These are phyloP conservation scores for Protea cynaroides DNA, from an alignment of 164 flowering plant species.

Conservation along the genomic window DNA sequence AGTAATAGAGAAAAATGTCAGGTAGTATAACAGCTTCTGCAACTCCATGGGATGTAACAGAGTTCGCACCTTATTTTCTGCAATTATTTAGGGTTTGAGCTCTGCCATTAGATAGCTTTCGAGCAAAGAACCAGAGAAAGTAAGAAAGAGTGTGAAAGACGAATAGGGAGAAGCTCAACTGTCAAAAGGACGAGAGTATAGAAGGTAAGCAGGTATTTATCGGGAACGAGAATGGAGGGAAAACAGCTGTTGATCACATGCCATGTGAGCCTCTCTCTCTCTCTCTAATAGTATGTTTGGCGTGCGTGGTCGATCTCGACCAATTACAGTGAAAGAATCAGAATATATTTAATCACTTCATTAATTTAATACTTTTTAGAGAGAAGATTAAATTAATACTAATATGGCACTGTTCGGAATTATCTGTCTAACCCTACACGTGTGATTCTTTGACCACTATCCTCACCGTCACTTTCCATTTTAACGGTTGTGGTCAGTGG, in stretches of 20 bases:
- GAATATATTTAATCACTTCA: background rate
- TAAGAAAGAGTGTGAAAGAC: background rate
- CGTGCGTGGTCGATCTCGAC: background rate
- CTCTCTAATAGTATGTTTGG: background rate
- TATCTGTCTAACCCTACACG: no score
- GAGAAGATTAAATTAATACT: no score
- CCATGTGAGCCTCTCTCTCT: slow-evolving; percentile 40
- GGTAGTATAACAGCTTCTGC: background rate
- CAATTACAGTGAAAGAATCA: background rate
- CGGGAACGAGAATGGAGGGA: slow-evolving; percentile 22
- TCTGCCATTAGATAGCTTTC: slow-evolving; percentile 35
- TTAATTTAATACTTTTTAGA: no score
- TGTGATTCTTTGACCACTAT: no score
- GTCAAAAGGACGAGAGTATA: slow-evolving; percentile 28
- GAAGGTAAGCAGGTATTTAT: slow-evolving; percentile 50
- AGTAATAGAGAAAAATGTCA: background rate
- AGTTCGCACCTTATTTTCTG: slow-evolving; percentile 6
- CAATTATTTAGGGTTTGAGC: slow-evolving; percentile 14
- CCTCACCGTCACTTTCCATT: no score
- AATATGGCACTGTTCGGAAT: no score
- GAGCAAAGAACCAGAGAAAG: no score
- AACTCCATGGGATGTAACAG: background rate
- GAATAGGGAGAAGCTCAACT: slow-evolving; percentile 5
- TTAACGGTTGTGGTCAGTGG: no score
- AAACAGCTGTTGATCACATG: slow-evolving; percentile 84